Evolutionary conservation across 192 early-diverging fungal genomes (phyloP), one percentile per base, ranked within the genome.

Genomic region (Backusella westeae): DNA sequence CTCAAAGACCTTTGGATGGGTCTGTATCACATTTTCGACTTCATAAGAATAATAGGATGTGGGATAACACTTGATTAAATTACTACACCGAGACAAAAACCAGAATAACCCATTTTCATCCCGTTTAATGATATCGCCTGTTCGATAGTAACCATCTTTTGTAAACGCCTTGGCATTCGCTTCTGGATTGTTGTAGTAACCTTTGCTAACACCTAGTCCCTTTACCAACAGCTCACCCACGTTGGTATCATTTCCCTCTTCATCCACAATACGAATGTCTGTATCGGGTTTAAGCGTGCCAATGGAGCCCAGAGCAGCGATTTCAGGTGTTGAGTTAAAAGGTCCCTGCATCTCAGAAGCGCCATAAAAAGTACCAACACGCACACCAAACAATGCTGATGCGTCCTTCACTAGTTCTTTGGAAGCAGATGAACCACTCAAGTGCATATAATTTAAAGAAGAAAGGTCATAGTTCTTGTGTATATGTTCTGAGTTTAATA

Each of bases 61-160:
- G 9, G 53, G n/a, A 36, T 94, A 93, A 46, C 94, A 91, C 82
- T 94, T 96, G 72, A 96, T 96, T 72, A 94, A 84, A 80, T 95
- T 93, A 86, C 95, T 95, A 80, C 92, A 93, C 39, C 94, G 91
- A 3, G 94, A 94, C 4, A 92, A 93, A 69, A 96, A 85, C 56
- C 89, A 86, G 46, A 94, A 77, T 67, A 92, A 95, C 1, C 93
- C 92, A 59, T 94, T 90, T 12, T 75, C 75, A 78, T 96, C 95
- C 23, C 90, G 69, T 71, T 90, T 90, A 38, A 93, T 93, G 82
- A 93, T 89, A 82, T 95, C 93, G 35, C 94, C 94, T 4, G 95
- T 96, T 71, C 92, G 89, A 86, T 96, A 95, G 84, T 89, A 96
- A 6, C 86, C 80, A 46, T 85, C 90, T 17, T 78, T 63, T 15